These are phyloP conservation scores for Trichoderma parareesei DNA, from an alignment of 495 filamentous ascomycete species.

Conservation along the genomic window DNA sequence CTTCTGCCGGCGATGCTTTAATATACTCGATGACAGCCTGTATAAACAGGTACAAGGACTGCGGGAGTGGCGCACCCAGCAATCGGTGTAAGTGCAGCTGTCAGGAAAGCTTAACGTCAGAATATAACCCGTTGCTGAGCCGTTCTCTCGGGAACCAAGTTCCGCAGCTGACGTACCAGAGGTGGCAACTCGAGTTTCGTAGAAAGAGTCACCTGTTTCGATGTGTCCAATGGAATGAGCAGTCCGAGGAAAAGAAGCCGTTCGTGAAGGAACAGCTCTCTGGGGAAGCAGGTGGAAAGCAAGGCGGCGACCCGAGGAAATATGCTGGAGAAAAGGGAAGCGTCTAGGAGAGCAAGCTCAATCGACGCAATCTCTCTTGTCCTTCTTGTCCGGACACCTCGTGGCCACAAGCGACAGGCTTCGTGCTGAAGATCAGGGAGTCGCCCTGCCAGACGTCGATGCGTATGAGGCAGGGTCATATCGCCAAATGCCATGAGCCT, in stretches of 20 bases:
- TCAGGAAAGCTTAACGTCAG: background rate
- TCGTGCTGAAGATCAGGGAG: background rate
- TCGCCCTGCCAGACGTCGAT: background rate
- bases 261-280: background rate
- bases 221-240: background rate
- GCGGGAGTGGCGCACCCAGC: background rate
- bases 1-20: background rate
- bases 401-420: background rate
- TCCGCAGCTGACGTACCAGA: conserved; percentile 3
- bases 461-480: background rate
- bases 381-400: too few relatives aligned
- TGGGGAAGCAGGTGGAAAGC: background rate
- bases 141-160: background rate
- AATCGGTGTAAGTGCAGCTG: background rate
- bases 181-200: background rate
- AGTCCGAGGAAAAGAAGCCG: background rate
- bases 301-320: background rate
- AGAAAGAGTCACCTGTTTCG: background rate
- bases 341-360: background rate
- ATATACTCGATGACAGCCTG: background rate
- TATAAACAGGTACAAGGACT: background rate
- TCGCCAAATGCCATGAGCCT: conserved; percentile 1
- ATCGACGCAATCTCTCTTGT: background rate
- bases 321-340: background rate
- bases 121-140: background rate